Evolutionary conservation across 164 flowering plant genomes (phyloP).

Genomic region (Protea cynaroides): DNA sequence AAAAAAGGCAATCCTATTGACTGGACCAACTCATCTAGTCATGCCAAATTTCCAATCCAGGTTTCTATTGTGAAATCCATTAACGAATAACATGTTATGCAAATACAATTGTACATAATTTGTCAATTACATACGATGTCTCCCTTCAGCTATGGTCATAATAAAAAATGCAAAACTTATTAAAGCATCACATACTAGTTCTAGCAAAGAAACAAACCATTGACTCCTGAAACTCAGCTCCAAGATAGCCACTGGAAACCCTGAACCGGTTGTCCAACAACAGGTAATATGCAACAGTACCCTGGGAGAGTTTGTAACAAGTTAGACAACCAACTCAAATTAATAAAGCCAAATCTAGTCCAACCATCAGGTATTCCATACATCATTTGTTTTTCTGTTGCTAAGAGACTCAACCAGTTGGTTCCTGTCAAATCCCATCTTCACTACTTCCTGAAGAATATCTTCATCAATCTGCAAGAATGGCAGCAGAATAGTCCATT

Average conservation of each 20-base stretch:
- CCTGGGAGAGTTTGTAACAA: conserved; percentile 20
- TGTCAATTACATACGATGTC: background rate
- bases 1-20: too few species aligned
- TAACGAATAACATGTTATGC: background rate
- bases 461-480: conserved; percentile 34
- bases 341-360: background rate
- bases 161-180: background rate
- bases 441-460: conserved; percentile 31
- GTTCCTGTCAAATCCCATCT: conserved; percentile 32
- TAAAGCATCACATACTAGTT: background rate
- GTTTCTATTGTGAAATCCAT: background rate
- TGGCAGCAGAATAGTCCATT: background rate
- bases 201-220: conserved; percentile 13
- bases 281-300: conserved; percentile 34
- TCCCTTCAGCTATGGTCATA: background rate
- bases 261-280: conserved; percentile 29
- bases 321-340: background rate
- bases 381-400: conserved; percentile 34
- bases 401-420: conserved; percentile 26
- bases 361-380: background rate
- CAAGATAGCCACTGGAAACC: conserved; percentile 23
- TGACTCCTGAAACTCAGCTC: conserved; percentile 25
- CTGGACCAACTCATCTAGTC: background rate
- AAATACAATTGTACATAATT: background rate
- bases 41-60: background rate